These are phyloP conservation scores for Sequoiadendron giganteum DNA, from an alignment of 75 land plant genomes.

Conservation along the genomic window DNA sequence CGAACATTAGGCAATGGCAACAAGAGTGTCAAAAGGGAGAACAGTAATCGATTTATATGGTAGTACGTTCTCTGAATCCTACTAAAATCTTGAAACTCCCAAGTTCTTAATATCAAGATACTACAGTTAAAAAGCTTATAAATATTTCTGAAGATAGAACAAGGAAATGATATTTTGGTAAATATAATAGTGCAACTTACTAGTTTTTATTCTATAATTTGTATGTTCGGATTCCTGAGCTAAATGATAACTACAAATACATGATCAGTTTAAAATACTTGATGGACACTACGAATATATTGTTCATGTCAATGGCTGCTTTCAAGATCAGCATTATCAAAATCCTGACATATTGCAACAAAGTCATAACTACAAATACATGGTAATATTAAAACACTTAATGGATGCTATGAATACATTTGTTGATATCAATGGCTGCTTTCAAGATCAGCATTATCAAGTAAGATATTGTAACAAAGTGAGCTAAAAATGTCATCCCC, in stretches of 20 bases:
- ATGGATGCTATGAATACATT: no score
- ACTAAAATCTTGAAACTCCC: no score
- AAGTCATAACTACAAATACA: no score
- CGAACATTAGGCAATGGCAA: neutral
- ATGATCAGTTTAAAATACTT: neutral
- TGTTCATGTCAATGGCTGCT: neutral
- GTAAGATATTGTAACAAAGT: neutral
- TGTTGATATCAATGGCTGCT: no score
- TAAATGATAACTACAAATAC: neutral
- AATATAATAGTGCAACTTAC: neutral
- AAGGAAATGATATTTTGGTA: neutral
- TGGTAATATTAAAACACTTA: no score
- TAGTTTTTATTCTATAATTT: neutral
- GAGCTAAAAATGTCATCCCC: neutral
- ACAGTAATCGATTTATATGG: neutral
- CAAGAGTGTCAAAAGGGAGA: neutral
- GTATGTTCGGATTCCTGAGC: neutral
- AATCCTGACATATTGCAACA: neutral
- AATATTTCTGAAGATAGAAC: neutral
- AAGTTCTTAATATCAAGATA: neutral
- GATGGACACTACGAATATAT: neutral
- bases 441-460: no score
- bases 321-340: neutral
- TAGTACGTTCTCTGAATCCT: neutral
- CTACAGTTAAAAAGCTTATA: neutral